Evolutionary conservation across 495 filamentous ascomycete genomes (phyloP), one percentile per base, ranked within the genome.

Genomic region (Penicillium subrubescens): DNA sequence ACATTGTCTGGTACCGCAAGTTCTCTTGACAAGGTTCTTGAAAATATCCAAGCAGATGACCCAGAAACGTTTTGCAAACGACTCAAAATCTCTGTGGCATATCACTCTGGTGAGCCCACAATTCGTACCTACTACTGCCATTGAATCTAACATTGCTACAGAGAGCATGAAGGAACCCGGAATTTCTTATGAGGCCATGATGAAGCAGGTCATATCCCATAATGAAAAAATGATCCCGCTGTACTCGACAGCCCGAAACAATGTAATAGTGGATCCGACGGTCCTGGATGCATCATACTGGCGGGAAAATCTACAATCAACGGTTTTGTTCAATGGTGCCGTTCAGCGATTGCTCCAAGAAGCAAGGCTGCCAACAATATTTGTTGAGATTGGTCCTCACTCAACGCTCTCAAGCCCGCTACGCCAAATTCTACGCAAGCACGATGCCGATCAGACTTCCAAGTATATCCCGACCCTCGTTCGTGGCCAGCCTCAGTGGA

Each of bases 301-400:
- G 79, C 50, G 54, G n/a, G 19, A 65, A 4, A 81, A 81, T 61
- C n/a, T 67, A 37, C 46, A 60, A 29, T 60, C 55, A 10, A 21
- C 60, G 1, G 65, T 67, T 27, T 25, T 74, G 7, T 79, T 79
- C 59, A 19, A 33, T 0, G 29, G 52, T 11, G 75, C 77, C 0
- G 57, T 76, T 21, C 8, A 78, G 73, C 57, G 14, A 8, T 37
- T 65, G 27, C 44, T 61, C 61, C 57, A 23, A 21, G 31, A 43
- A 15, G 14, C 31, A 25, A n/a, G 27, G 2, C 10, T 12, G 15
- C 56, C 33, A 15, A 43, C 74, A 3, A 1, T 53, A 5, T 67
- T 88, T 3, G 37, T 89, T n/a, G 87, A 89, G 64, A 75, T 89
- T 23, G 88, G 88, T 0, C 88, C 88, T 2, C 86, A 89, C 64